phyloP scores from a whole-genome alignment of 176 grass and related monocot genomes.

The Echinochloa phyllopogon region DNA sequence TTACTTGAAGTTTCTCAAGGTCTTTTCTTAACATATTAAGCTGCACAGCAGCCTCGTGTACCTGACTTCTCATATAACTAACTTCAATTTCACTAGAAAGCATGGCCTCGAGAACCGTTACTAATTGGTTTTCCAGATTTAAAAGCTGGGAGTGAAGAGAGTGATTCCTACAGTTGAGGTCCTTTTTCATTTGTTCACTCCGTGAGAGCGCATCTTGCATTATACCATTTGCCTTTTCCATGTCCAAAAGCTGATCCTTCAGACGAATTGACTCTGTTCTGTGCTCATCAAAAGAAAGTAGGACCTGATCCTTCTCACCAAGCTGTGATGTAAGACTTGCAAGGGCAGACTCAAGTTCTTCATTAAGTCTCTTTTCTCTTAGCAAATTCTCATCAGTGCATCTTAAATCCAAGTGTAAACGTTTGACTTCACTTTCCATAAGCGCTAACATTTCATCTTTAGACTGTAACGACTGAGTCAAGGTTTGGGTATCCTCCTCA shows the following conservation, averaged over 20 bases:
- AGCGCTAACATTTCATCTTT: conserved; percentile 57
- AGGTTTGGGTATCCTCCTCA: conserved; percentile 52
- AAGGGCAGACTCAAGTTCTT: conserved; percentile 71
- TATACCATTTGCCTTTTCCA: conserved; percentile 67
- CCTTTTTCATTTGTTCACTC: conserved; percentile 70
- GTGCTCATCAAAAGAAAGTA: conserved; percentile 74
- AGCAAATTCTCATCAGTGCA: conserved; percentile 44
- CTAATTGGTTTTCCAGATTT: conserved; percentile 64
- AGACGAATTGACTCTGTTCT: conserved; percentile 66
- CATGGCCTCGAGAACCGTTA: conserved; percentile 55
- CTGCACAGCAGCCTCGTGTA: conserved; percentile 52
- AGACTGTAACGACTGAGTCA: conserved; percentile 66
- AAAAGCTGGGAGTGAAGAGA: conserved; percentile 49
- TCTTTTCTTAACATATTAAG: conserved; percentile 60
- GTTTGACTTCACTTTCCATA: conserved; percentile 77
- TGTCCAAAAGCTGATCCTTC: conserved; percentile 52
- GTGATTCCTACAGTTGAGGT: conserved; percentile 49
- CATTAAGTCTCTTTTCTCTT: conserved; percentile 61
- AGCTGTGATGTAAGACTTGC: conserved; percentile 69
- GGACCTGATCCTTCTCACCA: conserved; percentile 66
- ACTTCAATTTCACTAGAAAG: conserved; percentile 75
- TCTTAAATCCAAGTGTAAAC: conserved; percentile 56
- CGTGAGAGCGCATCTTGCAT: conserved; percentile 67
- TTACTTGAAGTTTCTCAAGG: conserved; percentile 54
- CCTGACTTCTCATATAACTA: conserved; percentile 67